Conservation (phyloP, 2,329 filamentous ascomycete species). For the Chalara sp. region DNA sequence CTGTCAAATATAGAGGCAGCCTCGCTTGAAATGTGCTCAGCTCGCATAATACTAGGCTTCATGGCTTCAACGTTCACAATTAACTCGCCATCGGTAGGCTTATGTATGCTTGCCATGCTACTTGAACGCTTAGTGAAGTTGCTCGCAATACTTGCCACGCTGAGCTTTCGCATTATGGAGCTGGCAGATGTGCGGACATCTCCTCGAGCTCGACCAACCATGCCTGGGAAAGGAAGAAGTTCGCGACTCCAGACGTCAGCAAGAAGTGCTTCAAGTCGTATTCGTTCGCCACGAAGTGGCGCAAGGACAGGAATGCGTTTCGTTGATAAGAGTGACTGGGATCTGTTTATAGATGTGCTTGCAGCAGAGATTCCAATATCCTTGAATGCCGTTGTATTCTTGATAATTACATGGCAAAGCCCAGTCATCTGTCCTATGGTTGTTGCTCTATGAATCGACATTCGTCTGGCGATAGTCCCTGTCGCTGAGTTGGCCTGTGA, state of each 20-base stretch:
- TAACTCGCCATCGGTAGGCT: slow-evolving; percentile 17
- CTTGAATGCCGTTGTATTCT: slow-evolving; percentile 69
- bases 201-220: slow-evolving; percentile 57
- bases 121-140: slow-evolving; percentile 66
- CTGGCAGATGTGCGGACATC: slow-evolving; percentile 76
- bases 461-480: slow-evolving; percentile 57
- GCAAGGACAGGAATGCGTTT: slow-evolving; percentile 64
- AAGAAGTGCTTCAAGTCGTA: slow-evolving; percentile 67
- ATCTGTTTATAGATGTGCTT: slow-evolving; percentile 58
- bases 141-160: slow-evolving; percentile 70
- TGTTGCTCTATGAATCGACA: slow-evolving; percentile 74
- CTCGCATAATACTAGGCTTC: slow-evolving; percentile 7
- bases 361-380: slow-evolving; percentile 34
- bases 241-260: slow-evolving; percentile 81
- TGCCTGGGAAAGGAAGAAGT: slow-evolving; percentile 73
- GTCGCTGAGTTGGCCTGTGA: background rate
- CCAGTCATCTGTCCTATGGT: slow-evolving; percentile 64
- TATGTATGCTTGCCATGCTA: slow-evolving; percentile 24
- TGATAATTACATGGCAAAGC: slow-evolving; percentile 73
- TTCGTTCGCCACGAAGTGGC: slow-evolving; percentile 67
- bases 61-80: slow-evolving; percentile 10
- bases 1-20: slow-evolving; percentile 5
- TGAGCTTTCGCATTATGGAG: slow-evolving; percentile 82
- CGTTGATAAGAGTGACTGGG: slow-evolving; percentile 70
- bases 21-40: slow-evolving; percentile 13